Evolutionary conservation across 805 yeast species (phyloP).

Genomic region (Lachancea quebecensis): DNA sequence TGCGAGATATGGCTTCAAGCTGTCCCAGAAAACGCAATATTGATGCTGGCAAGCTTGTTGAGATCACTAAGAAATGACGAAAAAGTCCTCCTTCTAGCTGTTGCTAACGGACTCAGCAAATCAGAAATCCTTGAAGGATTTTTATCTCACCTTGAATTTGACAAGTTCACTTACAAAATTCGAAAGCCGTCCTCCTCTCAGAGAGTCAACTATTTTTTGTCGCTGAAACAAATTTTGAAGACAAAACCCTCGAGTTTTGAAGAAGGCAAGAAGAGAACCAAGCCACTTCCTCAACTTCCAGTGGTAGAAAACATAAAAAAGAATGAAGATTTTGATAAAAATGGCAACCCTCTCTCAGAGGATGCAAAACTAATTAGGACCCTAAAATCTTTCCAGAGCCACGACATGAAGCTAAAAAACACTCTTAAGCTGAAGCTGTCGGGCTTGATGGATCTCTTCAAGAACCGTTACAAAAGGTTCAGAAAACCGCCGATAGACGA

Average conservation of each 20-base stretch:
- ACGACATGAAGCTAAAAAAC: conserved; percentile 79
- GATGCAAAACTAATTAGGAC: conserved; percentile 36
- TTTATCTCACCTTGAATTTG: conserved; percentile 19
- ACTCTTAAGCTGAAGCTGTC: conserved; percentile 78
- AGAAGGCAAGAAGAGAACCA: conserved; percentile 46
- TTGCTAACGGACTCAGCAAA: conserved; percentile 48
- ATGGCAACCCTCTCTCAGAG: conserved; percentile 29
- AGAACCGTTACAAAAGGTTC: conserved; percentile 80
- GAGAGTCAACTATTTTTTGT: conserved; percentile 50
- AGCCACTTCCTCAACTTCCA: conserved; percentile 36
- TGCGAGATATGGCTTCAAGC: conserved; percentile 69
- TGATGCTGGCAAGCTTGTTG: conserved; percentile 64
- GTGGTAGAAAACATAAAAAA: conserved; percentile 22
- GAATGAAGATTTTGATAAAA: conserved; percentile 15
- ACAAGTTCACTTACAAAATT: conserved; percentile 42
- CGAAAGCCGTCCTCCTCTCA: conserved; percentile 43
- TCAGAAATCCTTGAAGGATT: conserved; percentile 38
- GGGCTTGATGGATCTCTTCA: conserved; percentile 83
- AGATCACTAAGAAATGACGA: conserved; percentile 66
- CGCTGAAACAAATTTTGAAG: conserved; percentile 45
- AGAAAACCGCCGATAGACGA: conserved; percentile 89
- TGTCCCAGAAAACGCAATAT: conserved; percentile 59
- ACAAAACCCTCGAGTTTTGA: conserved; percentile 70
- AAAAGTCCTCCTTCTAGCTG: conserved; percentile 63
- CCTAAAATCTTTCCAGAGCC: conserved; percentile 41